Base-by-base conservation (phyloP, 495 filamentous ascomycete species). In the Xylaria sp. region DNA sequence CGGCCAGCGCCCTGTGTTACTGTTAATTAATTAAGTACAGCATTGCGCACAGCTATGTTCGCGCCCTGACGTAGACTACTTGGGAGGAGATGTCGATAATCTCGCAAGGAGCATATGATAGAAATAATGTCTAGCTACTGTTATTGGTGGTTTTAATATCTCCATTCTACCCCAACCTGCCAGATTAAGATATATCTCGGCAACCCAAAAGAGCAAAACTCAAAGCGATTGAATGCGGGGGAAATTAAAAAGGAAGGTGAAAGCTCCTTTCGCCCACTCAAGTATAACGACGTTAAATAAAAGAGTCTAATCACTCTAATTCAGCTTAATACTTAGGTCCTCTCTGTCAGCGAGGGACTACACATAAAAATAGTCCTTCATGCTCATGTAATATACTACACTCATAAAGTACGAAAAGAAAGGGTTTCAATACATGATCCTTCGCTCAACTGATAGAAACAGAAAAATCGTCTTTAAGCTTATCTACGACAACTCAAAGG, bases 81-180 rank as follows among this genome's bases (percentile, higher is more conserved):
- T 37, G 6, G n/a, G 5, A 35, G 31, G 19, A 26, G 35, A 11
- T 58, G 52, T n/a, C 29, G 3, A 9, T 35, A 35, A 37, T 1
- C 0, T 37, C 17, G 15, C 8, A 21, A 21, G 21, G 1, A 21
- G 21, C 33, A 59, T 21, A 5, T 4, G 37, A 2, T 11, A 21
- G 33, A 4, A 12, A 21, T 6, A 37, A 5, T 31, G 31, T 5
- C 15, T 46, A 29, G 37, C 21, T 11, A 43, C 24, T 46, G 0
- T 52, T 52, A 66, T 66, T 52, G 62, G 62, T 66, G 62, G 62
- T 21, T 21, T 66, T 33, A 48, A 24, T 66, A 66, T 66, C 26
- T 37, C 44, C 44, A 29, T 66, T 21, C 29, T 59, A 37, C 57
- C 57, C 57, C 33, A 37, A 9, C 8, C 12, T 59, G 4, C 5